phyloP scores from a whole-genome alignment of 257 asterid genomes.

The Solanum microdontum region DNA sequence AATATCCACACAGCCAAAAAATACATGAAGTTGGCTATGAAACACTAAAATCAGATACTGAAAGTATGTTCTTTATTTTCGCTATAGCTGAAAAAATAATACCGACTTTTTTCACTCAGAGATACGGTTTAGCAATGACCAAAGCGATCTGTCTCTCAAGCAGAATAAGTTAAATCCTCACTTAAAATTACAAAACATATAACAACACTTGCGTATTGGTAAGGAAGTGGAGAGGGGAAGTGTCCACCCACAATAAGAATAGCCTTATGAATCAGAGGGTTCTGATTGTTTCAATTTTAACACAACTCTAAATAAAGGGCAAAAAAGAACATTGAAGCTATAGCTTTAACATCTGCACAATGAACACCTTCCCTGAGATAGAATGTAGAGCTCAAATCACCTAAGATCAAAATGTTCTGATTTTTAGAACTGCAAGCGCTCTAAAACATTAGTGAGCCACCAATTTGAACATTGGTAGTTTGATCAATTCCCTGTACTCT shows the following conservation, averaged over 20 bases:
- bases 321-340: background rate
- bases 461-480: constrained; percentile 3
- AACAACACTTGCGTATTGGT: background rate
- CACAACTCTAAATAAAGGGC: background rate
- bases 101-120: background rate
- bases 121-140: background rate
- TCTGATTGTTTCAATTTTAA: background rate
- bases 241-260: background rate
- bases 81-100: background rate
- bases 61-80: background rate
- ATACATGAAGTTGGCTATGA: background rate
- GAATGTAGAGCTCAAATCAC: background rate
- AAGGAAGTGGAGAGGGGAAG: background rate
- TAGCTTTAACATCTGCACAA: background rate
- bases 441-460: background rate
- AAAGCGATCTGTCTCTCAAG: background rate
- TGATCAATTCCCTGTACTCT: constrained; percentile 18
- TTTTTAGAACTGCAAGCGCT: background rate
- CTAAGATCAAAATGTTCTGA: background rate
- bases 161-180: background rate
- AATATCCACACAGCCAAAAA: background rate
- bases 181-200: background rate
- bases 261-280: background rate
- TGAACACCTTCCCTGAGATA: background rate
- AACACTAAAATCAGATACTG: background rate